Percentiles rank a stretch among this genome's conserved stretches.
Evolutionary conservation across 2,329 filamentous ascomycete species (phyloP).

Genomic region (Nectriaceae sp.): DNA sequence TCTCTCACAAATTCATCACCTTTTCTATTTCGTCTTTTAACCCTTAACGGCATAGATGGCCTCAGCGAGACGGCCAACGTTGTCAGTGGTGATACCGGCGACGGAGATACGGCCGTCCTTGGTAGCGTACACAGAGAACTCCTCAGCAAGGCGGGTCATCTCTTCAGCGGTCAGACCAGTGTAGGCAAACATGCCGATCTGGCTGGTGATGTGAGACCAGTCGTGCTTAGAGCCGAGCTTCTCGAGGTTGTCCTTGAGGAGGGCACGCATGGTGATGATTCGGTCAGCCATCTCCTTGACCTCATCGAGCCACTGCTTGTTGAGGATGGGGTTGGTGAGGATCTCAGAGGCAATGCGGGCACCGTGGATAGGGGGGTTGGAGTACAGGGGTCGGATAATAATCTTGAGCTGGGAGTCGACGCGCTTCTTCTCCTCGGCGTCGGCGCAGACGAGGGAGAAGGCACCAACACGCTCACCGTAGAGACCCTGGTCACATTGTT

Average conservation of each 20-base stretch:
- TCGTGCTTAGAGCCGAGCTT: conserved; percentile 93
- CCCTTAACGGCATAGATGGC: conserved; percentile 84
- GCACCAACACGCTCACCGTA: conserved; percentile 98
- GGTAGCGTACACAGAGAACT: conserved; percentile 97
- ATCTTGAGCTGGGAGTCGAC: conserved; percentile 99
- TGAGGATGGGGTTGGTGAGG: conserved; percentile 79
- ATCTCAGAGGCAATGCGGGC: conserved; percentile 92
- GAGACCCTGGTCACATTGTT: conserved; percentile 64
- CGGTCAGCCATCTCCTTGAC: conserved; percentile 99
- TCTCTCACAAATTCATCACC: neutral
- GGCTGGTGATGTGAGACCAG: conserved; percentile 98
- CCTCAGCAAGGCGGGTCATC: conserved; percentile 88
- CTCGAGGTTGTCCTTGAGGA: conserved; percentile 94
- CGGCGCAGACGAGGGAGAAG: conserved; percentile 87
- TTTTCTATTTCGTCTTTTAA: conserved; percentile 34
- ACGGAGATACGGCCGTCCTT: conserved; percentile 88
- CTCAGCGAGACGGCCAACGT: conserved; percentile 79
- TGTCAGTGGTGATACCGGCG: conserved; percentile 78
- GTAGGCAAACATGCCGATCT: conserved; percentile 99
- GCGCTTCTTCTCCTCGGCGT: conserved; percentile 88
- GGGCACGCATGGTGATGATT: conserved; percentile 96
- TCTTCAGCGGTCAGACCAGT: conserved; percentile 88
- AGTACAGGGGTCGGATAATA: conserved; percentile 94
- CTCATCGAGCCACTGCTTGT: conserved; percentile 93
- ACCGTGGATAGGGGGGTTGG: conserved; percentile 95